These are phyloP conservation scores for Paramyrothecium sp. DNA, from an alignment of 2,329 filamentous ascomycete species.

Conservation along the genomic window DNA sequence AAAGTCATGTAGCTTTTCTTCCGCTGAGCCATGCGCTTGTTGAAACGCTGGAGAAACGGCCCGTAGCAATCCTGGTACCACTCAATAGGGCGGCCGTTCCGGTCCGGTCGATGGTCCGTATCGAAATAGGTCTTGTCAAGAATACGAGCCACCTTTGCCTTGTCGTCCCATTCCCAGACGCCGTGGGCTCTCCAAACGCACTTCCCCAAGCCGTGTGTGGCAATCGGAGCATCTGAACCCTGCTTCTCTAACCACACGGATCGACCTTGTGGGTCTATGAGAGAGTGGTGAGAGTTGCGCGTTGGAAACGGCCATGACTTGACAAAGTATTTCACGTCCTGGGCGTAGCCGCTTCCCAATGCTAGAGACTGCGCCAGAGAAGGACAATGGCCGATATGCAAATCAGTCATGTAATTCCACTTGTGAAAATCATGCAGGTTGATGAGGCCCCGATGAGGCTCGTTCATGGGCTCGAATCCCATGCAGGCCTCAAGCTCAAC, in stretches of 20 bases:
- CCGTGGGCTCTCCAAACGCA: constrained; percentile 39
- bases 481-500: constrained; percentile 30
- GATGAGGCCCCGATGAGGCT: constrained; percentile 39
- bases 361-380: constrained; percentile 36
- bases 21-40: constrained; percentile 28
- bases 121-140: constrained; percentile 33
- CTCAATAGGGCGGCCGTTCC: constrained; percentile 31
- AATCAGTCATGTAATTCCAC: constrained; percentile 41
- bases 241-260: constrained; percentile 27
- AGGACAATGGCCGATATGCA: constrained; percentile 39
- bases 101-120: constrained; percentile 33
- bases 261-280: constrained; percentile 33
- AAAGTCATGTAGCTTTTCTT: constrained; percentile 29
- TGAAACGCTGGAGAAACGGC: constrained; percentile 35
- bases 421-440: constrained; percentile 35
- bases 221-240: too few relatives aligned
- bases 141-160: constrained; percentile 22
- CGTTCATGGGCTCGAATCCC: constrained; percentile 41
- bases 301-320: constrained; percentile 41
- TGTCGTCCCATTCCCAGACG: constrained; percentile 33
- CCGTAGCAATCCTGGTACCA: constrained; percentile 42
- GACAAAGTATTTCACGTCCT: constrained; percentile 35
- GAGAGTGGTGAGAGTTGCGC: constrained; percentile 30
- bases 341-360: constrained; percentile 35
- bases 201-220: constrained; percentile 23